A percentile compares a stretch with the other conserved stretches of the same genome.
phyloP scores from a whole-genome alignment of 108 stramenopile species.

The Thalassiosira profunda region DNA sequence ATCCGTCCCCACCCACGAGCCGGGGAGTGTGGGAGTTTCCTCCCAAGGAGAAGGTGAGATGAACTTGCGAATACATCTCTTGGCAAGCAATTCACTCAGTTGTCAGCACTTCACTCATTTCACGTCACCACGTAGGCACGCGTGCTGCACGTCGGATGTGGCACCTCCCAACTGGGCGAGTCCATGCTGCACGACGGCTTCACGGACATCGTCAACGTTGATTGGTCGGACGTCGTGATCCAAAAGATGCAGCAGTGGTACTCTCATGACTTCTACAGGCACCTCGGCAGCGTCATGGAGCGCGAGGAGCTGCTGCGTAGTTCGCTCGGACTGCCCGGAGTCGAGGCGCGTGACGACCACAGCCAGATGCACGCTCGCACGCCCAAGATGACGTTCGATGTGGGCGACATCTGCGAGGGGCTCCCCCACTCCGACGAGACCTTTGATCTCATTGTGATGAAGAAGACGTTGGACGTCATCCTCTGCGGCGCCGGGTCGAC shows the following conservation, averaged over 20 bases:
- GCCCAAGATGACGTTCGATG: slow-evolving; percentile 64
- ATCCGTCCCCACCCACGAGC: too few species aligned
- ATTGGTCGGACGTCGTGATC: slow-evolving; percentile 79
- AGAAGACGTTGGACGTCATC: slow-evolving; percentile 83
- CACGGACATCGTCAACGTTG: slow-evolving; percentile 69
- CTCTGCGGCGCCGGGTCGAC: slow-evolving; percentile 63
- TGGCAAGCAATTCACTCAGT: too few species aligned
- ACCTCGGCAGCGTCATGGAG: slow-evolving; percentile 16
- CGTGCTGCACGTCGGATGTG: slow-evolving; percentile 75
- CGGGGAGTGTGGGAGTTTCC: too few species aligned
- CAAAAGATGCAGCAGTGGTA: slow-evolving; percentile 71
- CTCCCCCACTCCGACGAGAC: slow-evolving; percentile 67
- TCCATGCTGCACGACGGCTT: slow-evolving; percentile 75
- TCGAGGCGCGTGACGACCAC: slow-evolving; percentile 50
- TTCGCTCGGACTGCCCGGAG: slow-evolving; percentile 11
- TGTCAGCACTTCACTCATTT: too few species aligned
- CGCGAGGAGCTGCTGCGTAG: slow-evolving; percentile 13
- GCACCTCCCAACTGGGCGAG: slow-evolving; percentile 64
- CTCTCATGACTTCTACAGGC: slow-evolving; percentile 31
- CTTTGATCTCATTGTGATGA: slow-evolving; percentile 86
- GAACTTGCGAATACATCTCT: too few species aligned
- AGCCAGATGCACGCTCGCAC: too few species aligned
- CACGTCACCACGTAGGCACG: too few species aligned
- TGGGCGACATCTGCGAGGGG: slow-evolving; percentile 68
- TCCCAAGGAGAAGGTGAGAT: too few species aligned